These are phyloP conservation scores for Amanita fuliginea DNA, from an alignment of 768 basidiomycete species.

Conservation along the genomic window DNA sequence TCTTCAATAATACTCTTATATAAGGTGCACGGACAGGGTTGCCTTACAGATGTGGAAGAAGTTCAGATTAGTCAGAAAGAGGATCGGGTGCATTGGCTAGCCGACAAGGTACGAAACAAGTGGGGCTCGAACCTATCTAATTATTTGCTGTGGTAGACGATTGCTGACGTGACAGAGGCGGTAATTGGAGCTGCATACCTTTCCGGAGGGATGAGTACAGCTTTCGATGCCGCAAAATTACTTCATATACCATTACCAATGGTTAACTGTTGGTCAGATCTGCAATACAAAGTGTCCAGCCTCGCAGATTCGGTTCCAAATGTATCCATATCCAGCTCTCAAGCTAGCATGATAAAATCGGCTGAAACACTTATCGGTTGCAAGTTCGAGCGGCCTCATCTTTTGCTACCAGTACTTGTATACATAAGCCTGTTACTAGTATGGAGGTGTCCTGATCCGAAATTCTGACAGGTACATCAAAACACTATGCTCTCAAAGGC, in stretches of 20 bases:
- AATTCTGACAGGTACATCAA: not conserved
- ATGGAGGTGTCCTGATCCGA: not conserved
- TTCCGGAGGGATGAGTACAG: conserved; percentile 58
- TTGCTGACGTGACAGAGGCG: conserved; percentile 81
- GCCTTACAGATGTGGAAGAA: not conserved
- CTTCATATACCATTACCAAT: conserved; percentile 55
- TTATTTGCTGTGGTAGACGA: conserved; percentile 32
- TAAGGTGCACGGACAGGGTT: no score
- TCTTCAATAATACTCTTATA: not conserved
- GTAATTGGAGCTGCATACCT: conserved; percentile 77
- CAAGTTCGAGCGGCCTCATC: conserved; percentile 46
- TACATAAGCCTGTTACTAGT: not conserved
- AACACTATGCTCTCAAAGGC: conserved; percentile 50
- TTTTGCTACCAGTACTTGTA: conserved; percentile 69
- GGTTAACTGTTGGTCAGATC: conserved; percentile 65
- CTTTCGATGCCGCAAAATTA: conserved; percentile 51
- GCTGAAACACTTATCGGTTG: conserved; percentile 58
- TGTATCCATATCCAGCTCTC: not conserved
- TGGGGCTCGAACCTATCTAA: not conserved
- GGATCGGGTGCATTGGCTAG: conserved; percentile 45
- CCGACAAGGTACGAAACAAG: conserved; percentile 55
- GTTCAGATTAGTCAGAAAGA: conserved; percentile 11
- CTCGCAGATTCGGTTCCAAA: not conserved
- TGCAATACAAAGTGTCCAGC: conserved; percentile 28
- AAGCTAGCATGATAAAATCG: conserved; percentile 29